Conservation (phyloP, 495 filamentous ascomycete species). For the Penicillium waksmanii region DNA sequence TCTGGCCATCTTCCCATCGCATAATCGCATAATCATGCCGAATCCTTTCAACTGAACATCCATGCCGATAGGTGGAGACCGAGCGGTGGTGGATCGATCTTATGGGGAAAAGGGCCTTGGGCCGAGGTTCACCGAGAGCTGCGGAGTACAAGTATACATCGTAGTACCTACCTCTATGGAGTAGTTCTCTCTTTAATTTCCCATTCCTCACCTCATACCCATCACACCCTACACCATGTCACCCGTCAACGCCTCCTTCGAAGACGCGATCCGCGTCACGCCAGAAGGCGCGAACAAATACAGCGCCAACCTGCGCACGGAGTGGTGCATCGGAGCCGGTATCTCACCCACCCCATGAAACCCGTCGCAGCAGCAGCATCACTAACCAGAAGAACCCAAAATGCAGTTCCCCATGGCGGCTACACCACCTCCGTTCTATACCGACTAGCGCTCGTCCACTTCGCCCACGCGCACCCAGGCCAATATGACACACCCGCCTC, state of each 20-base stretch:
- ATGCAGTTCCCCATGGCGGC: slow-evolving; percentile 76
- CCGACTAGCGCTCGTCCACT: slow-evolving; percentile 63
- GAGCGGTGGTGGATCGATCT: not conserved
- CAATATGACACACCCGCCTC: slow-evolving; percentile 64
- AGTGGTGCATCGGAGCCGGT: slow-evolving; percentile 77
- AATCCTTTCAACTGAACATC: not conserved
- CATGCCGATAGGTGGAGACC: not conserved
- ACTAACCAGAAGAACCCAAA: slow-evolving; percentile 26
- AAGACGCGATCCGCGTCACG: slow-evolving; percentile 59
- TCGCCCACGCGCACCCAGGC: slow-evolving; percentile 61
- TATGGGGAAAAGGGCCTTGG: slow-evolving; percentile 3
- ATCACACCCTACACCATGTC: slow-evolving; percentile 14
- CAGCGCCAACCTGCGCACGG: slow-evolving; percentile 56
- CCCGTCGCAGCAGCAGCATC: not conserved
- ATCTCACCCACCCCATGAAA: slow-evolving; percentile 6
- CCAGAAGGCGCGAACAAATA: slow-evolving; percentile 66
- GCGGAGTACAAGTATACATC: slow-evolving; percentile 3
- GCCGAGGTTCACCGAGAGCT: slow-evolving; percentile 15
- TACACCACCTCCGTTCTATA: slow-evolving; percentile 71
- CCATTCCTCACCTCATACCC: not conserved
- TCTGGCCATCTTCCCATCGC: not conserved
- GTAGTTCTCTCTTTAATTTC: not conserved
- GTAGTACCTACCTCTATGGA: not conserved
- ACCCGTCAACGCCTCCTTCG: slow-evolving; percentile 48
- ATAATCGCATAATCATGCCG: not conserved